Evolutionary conservation across 108 stramenopile species (phyloP).

Genomic region (Nannochloropsis gaditana): DNA sequence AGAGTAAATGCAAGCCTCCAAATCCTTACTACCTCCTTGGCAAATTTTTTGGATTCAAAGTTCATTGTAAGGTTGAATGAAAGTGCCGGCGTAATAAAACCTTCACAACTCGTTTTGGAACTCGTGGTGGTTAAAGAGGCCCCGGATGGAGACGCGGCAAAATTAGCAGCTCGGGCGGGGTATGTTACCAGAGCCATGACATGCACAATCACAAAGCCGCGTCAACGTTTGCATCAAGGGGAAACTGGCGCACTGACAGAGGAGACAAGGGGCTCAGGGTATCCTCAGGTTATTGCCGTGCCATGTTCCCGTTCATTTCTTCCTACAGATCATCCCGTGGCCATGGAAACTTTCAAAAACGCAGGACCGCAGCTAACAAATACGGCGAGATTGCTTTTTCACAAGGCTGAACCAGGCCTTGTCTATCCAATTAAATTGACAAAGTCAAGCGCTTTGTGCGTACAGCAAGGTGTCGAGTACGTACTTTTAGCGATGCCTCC

Average conservation of each 20-base stretch:
- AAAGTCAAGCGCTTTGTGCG: neutral
- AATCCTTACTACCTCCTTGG: neutral
- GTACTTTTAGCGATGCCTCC: constrained; percentile 19
- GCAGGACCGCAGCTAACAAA: neutral
- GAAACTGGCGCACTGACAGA: neutral
- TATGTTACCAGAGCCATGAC: too few relatives aligned
- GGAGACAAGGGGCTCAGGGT: neutral
- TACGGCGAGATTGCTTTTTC: neutral
- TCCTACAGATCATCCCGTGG: constrained; percentile 19
- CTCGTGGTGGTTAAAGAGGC: neutral
- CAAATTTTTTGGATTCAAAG: neutral
- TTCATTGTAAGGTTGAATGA: too few relatives aligned
- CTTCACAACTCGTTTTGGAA: neutral
- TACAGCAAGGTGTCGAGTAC: constrained; percentile 4
- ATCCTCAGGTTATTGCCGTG: neutral
- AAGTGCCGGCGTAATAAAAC: too few relatives aligned
- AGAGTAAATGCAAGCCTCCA: neutral
- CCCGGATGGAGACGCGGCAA: neutral
- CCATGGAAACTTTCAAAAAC: neutral
- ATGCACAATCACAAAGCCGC: too few relatives aligned
- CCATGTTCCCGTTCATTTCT: neutral
- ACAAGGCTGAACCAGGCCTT: neutral
- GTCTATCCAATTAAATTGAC: neutral
- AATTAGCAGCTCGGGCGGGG: neutral
- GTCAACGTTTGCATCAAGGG: too few relatives aligned